phyloP scores from a whole-genome alignment of 495 filamentous ascomycete species.

The Penicillium roqueforti region DNA sequence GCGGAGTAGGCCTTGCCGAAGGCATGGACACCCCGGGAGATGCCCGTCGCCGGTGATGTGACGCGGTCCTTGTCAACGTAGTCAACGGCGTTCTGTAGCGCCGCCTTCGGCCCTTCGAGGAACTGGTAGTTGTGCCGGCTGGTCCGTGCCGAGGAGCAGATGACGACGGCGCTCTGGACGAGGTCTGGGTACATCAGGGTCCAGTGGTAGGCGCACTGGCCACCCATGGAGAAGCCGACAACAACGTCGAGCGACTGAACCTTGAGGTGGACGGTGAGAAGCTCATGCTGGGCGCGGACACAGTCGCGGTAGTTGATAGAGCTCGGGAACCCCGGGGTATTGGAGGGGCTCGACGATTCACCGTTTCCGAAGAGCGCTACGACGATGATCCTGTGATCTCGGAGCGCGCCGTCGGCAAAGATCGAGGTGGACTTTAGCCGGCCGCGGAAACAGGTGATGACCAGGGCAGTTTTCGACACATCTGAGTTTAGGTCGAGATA shows the following conservation, averaged over 20 bases:
- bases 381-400: slow-evolving; percentile 54
- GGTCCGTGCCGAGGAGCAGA: slow-evolving; percentile 61
- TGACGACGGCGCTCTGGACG: slow-evolving; percentile 53
- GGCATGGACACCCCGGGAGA: too few species aligned
- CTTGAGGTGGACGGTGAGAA: slow-evolving; percentile 53
- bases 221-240: slow-evolving; percentile 64
- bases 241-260: slow-evolving; percentile 51
- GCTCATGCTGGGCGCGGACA: slow-evolving; percentile 53
- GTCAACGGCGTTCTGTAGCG: slow-evolving; percentile 36
- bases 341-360: slow-evolving; percentile 61
- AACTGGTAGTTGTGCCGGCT: slow-evolving; percentile 64
- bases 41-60: too few species aligned
- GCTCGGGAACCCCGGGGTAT: slow-evolving; percentile 51
- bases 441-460: slow-evolving; percentile 49
- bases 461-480: slow-evolving; percentile 32
- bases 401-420: slow-evolving; percentile 47
- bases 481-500: slow-evolving; percentile 41
- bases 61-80: too few species aligned
- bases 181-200: slow-evolving; percentile 58
- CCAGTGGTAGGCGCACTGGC: slow-evolving; percentile 61
- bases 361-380: slow-evolving; percentile 64
- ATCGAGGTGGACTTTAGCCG: slow-evolving; percentile 38
- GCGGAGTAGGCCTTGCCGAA: slow-evolving; percentile 63
- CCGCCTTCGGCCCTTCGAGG: slow-evolving; percentile 56
- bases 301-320: slow-evolving; percentile 56